A percentile compares a stretch with the other conserved stretches of the same genome.
phyloP scores from a whole-genome alignment of 257 asterid species.

The Echium plantagineum region DNA sequence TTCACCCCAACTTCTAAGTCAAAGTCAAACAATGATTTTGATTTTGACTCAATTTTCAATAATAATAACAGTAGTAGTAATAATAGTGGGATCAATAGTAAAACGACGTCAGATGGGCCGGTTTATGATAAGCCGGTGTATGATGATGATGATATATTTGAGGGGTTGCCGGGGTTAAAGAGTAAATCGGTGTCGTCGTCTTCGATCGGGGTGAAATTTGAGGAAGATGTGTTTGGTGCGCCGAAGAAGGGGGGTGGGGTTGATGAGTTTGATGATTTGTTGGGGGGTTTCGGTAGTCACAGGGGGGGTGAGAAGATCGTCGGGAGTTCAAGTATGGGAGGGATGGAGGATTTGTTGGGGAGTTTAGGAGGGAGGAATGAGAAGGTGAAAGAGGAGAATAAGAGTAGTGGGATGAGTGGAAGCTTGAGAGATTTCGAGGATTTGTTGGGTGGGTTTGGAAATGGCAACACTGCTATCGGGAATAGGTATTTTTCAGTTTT shows the following conservation, averaged over 20 bases:
- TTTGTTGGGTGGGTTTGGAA: constrained; percentile 63
- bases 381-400: constrained; percentile 23
- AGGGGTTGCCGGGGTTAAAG: constrained; percentile 85
- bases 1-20: constrained; percentile 16
- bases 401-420: constrained; percentile 34
- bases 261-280: constrained; percentile 30
- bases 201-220: constrained; percentile 34
- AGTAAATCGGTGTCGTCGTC: constrained; percentile 45
- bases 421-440: constrained; percentile 54
- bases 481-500: constrained; percentile 39
- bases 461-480: constrained; percentile 32
- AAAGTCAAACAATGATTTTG: constrained; percentile 27
- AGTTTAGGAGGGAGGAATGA: constrained; percentile 39
- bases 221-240: constrained; percentile 50
- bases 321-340: constrained; percentile 36
- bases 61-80: constrained; percentile 23
- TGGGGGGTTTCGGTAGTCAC: constrained; percentile 38
- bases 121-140: constrained; percentile 94
- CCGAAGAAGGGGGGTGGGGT: constrained; percentile 16
- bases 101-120: constrained; percentile 37
- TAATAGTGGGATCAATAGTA: constrained; percentile 20
- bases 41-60: constrained; percentile 43
- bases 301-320: constrained; percentile 21
- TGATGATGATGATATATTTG: constrained; percentile 90
- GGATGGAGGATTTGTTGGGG: constrained; percentile 55